Evolutionary conservation across 139 green algal species (phyloP), one percentile per base, ranked within the genome.

Genomic region (Chlorella sp.): DNA sequence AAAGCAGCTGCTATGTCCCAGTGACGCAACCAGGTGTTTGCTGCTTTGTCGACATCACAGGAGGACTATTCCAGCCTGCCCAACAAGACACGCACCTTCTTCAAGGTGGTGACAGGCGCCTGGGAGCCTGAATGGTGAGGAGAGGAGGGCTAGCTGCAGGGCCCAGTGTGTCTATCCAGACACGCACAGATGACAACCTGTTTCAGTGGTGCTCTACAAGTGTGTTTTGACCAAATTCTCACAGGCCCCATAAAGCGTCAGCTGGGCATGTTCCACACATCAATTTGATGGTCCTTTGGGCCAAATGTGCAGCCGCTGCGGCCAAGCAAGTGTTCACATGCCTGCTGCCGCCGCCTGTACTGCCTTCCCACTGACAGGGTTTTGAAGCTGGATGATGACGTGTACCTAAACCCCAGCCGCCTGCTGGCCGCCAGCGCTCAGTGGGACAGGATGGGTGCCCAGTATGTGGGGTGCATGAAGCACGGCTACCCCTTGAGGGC

Each of bases 31-130:
- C 42, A 26, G 42, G 42, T 17, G 10, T 17, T 26, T 10, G 10
- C 42, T 55, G 42, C 42, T 55, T 10, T 10, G 42, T 17, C 17
- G 42, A 10, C 42, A 10, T 55, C 42, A 55, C 68, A 88, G 75
- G 89, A 94, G 64, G 75, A 34, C 5, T 94, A 94, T 70, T n/a
- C 32, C 3, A 80, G 79, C 67, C 82, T 94, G 70, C 67, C 89
- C 23, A 78, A 79, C 63, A 94, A 94, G 77, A 93, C 88, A 4
- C 72, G 86, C 10, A 67, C 63, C 1, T 94, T 91, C 69, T 83
- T 94, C 33, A 35, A 55, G 26, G 35, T 76, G 0, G 84, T 77
- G 0, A 71, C 74, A 4, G 4, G n/a, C n/a, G n/a, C n/a, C n/a
- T n/a, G n/a, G n/a, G n/a, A n/a, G n/a, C n/a, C n/a, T n/a, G n/a